phyloP scores from a whole-genome alignment of 1,139 yeast species.

The Hansenula lynferdii region DNA sequence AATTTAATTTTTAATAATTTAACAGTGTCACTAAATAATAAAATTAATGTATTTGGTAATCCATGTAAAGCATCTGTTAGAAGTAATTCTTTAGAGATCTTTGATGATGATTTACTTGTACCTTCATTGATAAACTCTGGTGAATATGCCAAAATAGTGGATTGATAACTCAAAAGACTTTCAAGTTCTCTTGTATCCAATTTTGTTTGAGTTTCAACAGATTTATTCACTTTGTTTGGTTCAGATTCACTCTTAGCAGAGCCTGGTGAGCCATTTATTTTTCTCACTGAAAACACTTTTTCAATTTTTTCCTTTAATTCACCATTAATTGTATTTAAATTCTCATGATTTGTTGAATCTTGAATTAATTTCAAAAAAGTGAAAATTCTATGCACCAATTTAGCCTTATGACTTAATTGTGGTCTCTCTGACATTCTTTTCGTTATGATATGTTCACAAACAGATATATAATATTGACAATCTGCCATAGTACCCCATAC shows the following conservation, averaged over 20 bases:
- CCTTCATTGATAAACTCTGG: slow-evolving; percentile 34
- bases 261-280: background rate
- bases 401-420: slow-evolving; percentile 69
- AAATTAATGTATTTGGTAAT: slow-evolving; percentile 72
- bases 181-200: background rate
- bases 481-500: slow-evolving; percentile 93
- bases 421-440: slow-evolving; percentile 65
- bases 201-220: background rate
- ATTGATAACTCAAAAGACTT: background rate
- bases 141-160: slow-evolving; percentile 10
- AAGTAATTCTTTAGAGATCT: slow-evolving; percentile 48
- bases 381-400: slow-evolving; percentile 71
- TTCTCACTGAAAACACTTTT: background rate
- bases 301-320: slow-evolving; percentile 9
- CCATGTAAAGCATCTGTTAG: slow-evolving; percentile 85
- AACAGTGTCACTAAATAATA: slow-evolving; percentile 67
- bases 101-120: slow-evolving; percentile 34
- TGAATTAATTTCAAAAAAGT: slow-evolving; percentile 73
- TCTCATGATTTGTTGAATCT: slow-evolving; percentile 21
- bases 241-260: background rate
- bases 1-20: slow-evolving; percentile 59
- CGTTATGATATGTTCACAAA: slow-evolving; percentile 72
- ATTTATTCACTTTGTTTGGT: too few species aligned
- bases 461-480: slow-evolving; percentile 67
- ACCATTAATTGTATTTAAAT: slow-evolving; percentile 11